Conservation (phyloP, 148 eudicot genomes). For the Linanthus parryae region DNA sequence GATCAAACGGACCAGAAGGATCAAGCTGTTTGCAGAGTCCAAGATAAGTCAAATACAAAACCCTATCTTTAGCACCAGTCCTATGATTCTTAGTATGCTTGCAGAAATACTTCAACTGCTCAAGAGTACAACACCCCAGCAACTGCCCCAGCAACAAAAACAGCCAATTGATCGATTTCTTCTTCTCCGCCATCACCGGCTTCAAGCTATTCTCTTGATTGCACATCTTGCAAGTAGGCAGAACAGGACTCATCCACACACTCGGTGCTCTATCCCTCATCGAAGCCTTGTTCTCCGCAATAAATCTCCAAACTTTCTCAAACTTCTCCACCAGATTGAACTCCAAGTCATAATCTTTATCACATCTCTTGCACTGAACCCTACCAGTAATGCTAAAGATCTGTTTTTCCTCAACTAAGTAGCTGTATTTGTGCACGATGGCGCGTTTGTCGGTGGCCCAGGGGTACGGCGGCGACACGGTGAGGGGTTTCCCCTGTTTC, state of each 20-base stretch:
- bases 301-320: not conserved
- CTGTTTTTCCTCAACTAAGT: not conserved
- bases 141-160: slow-evolving; percentile 32
- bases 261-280: slow-evolving; percentile 15
- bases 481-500: not conserved
- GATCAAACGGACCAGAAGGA: slow-evolving; percentile 13
- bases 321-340: slow-evolving; percentile 11
- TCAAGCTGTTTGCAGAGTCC: slow-evolving; percentile 23
- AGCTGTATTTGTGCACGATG: not conserved
- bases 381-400: slow-evolving; percentile 5
- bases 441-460: slow-evolving; percentile 22
- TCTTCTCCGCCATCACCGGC: slow-evolving; percentile 19
- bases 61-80: slow-evolving; percentile 31
- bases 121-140: slow-evolving; percentile 29
- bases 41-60: slow-evolving; percentile 22
- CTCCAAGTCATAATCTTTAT: slow-evolving; percentile 7
- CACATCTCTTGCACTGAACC: slow-evolving; percentile 21
- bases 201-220: slow-evolving; percentile 5
- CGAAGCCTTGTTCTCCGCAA: not conserved
- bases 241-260: slow-evolving; percentile 5
- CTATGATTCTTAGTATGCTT: slow-evolving; percentile 22
- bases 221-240: slow-evolving; percentile 20
- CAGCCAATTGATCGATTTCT: slow-evolving; percentile 32
- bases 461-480: slow-evolving; percentile 2
- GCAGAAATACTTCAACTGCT: slow-evolving; percentile 31